Conservation (phyloP, 169 alveolate species). For the Babesia gibsoni region DNA sequence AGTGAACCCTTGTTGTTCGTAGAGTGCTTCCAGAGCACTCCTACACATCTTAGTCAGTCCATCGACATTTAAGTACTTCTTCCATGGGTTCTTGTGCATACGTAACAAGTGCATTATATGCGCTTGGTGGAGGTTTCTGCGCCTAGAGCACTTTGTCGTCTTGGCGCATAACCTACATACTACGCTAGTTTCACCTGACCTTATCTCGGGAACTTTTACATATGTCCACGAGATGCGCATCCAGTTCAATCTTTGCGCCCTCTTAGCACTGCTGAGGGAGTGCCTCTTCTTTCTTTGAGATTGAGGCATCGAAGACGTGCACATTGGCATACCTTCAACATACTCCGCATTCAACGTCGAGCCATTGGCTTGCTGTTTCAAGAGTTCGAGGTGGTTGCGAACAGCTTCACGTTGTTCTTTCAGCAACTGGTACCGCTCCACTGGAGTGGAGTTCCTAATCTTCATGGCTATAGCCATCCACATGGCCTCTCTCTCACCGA, state of each 20-base stretch:
- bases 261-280: conserved; percentile 27
- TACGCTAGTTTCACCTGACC: conserved; percentile 32
- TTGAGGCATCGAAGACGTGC: background rate
- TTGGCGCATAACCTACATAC: conserved; percentile 62
- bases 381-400: conserved; percentile 51
- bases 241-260: conserved; percentile 59
- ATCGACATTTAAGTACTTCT: conserved; percentile 47
- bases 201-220: conserved; percentile 30
- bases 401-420: conserved; percentile 77
- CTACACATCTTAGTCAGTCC: conserved; percentile 70
- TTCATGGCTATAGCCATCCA: conserved; percentile 78
- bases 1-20: conserved; percentile 47
- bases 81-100: conserved; percentile 72
- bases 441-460: conserved; percentile 71
- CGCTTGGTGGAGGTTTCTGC: conserved; percentile 66
- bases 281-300: conserved; percentile 19
- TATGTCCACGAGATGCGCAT: conserved; percentile 60
- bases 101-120: conserved; percentile 61
- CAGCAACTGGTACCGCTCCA: conserved; percentile 66
- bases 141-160: conserved; percentile 61
- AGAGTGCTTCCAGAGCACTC: conserved; percentile 57
- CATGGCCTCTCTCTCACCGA: conserved; percentile 73
- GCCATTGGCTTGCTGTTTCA: conserved; percentile 19
- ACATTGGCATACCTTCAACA: background rate
- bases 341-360: background rate